A percentile compares a stretch with the other conserved stretches of the same genome.
Conservation (phyloP, 148 eudicot species). For the Spergularia marina region DNA sequence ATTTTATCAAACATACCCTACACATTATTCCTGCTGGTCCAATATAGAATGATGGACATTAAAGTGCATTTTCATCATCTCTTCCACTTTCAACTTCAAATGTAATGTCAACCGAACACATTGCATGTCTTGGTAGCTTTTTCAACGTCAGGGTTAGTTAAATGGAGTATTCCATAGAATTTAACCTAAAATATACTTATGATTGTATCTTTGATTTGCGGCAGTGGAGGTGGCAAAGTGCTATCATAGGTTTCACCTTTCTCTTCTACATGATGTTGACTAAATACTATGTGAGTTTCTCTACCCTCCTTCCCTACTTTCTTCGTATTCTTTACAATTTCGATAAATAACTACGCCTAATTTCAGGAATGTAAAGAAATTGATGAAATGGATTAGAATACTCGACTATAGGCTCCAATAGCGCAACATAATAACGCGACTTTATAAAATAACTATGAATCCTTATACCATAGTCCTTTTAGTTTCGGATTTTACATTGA, state of each 20-base stretch:
- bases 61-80: background rate
- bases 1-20: too few relatives aligned
- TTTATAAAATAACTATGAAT: too few relatives aligned
- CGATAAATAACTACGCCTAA: too few relatives aligned
- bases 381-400: too few relatives aligned
- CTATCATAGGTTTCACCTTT: constrained; percentile 48
- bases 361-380: too few relatives aligned
- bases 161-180: constrained; percentile 5
- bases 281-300: constrained; percentile 47
- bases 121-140: background rate
- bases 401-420: too few relatives aligned
- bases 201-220: constrained; percentile 1
- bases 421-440: too few relatives aligned
- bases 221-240: constrained; percentile 74
- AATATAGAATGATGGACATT: background rate
- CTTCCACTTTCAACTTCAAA: background rate
- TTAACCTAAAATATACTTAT: background rate
- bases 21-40: too few relatives aligned
- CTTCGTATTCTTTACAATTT: background rate
- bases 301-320: background rate
- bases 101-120: background rate
- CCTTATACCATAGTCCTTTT: too few relatives aligned
- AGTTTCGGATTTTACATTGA: too few relatives aligned
- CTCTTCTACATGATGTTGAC: constrained; percentile 49
- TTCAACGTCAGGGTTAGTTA: background rate